These are phyloP conservation scores for Arthrobotrys iridis DNA, from an alignment of 2,329 filamentous ascomycete genomes.

Conservation along the genomic window DNA sequence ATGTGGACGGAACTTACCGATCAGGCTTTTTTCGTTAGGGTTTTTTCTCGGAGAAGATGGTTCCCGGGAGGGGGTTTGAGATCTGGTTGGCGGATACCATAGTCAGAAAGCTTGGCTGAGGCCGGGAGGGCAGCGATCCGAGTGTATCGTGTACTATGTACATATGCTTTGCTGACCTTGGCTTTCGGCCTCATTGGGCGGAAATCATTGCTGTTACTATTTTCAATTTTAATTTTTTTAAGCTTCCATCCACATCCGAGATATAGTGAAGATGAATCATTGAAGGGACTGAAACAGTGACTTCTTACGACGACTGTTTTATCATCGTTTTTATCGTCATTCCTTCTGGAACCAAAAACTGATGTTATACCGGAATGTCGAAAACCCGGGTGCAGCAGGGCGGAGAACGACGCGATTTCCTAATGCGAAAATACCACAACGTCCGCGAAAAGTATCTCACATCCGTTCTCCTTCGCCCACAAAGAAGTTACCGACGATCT, in stretches of 20 bases:
- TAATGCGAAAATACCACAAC: conserved; percentile 23
- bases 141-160: too few relatives aligned
- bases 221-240: background rate
- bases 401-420: background rate
- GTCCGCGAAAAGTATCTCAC: too few relatives aligned
- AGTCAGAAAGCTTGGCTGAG: background rate
- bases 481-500: background rate
- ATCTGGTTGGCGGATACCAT: background rate
- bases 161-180: too few relatives aligned
- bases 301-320: background rate
- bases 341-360: too few relatives aligned
- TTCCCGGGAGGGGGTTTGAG: too few relatives aligned
- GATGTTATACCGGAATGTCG: background rate
- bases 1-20: too few relatives aligned
- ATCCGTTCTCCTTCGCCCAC: background rate
- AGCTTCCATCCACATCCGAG: background rate
- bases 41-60: conserved; percentile 1
- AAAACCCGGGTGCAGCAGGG: background rate
- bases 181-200: too few relatives aligned
- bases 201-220: too few relatives aligned
- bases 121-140: background rate
- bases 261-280: background rate
- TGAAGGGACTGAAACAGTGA: too few relatives aligned
- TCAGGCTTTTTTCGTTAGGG: too few relatives aligned
- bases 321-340: too few relatives aligned